These are phyloP conservation scores for Dissophora globulifera DNA, from an alignment of 192 early-diverging fungal species.

Conservation along the genomic window DNA sequence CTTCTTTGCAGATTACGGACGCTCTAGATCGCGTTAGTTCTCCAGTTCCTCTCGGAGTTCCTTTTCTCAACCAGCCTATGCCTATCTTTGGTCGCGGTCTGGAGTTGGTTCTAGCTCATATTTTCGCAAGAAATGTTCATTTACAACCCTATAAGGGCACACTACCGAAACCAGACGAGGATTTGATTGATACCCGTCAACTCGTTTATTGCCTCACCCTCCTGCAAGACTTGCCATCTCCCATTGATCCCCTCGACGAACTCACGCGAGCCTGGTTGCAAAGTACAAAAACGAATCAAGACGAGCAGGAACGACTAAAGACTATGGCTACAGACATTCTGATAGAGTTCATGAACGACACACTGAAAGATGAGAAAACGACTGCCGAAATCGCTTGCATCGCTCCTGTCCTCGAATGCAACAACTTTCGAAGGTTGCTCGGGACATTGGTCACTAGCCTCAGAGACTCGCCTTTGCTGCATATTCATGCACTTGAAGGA, in stretches of 20 bases:
- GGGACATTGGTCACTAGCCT: background rate
- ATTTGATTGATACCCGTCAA: constrained; percentile 14
- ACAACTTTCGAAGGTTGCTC: background rate
- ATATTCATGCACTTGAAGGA: background rate
- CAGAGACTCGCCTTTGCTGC: background rate
- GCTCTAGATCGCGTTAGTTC: too few species aligned
- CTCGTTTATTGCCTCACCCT: constrained; percentile 37
- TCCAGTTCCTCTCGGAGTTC: too few species aligned
- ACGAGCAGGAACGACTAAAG: constrained; percentile 27
- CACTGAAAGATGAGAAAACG: too few species aligned
- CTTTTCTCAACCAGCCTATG: too few species aligned
- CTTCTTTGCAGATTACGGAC: too few species aligned
- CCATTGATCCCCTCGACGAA: constrained; percentile 4
- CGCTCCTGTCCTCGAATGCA: background rate
- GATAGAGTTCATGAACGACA: too few species aligned
- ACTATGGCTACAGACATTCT: constrained; percentile 23
- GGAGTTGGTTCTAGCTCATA: constrained; percentile 5
- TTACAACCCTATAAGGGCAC: constrained; percentile 15
- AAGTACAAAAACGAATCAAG: constrained; percentile 17
- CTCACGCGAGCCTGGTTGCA: constrained; percentile 17
- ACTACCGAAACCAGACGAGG: constrained; percentile 23
- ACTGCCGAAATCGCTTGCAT: background rate
- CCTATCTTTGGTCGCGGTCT: too few species aligned
- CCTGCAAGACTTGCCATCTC: constrained; percentile 5
- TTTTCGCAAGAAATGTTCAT: constrained; percentile 22